Conservation (phyloP, 106 monocot species). For the Allium sativum region DNA sequence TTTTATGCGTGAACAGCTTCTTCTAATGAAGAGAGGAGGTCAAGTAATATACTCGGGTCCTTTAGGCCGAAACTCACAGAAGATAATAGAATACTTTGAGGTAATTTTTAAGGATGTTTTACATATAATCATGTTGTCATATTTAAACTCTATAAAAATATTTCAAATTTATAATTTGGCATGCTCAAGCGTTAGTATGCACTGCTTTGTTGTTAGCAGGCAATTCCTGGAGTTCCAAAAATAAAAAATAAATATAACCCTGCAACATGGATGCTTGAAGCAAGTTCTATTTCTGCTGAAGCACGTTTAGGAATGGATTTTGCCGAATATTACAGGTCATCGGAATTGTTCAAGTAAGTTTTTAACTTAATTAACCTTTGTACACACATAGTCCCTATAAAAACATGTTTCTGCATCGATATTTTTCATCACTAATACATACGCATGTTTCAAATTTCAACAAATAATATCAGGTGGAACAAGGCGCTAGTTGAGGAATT, state of each 20-base stretch:
- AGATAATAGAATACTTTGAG: constrained; percentile 77
- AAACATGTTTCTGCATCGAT: too few relatives aligned
- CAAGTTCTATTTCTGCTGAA: constrained; percentile 45
- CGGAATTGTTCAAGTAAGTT: constrained; percentile 35
- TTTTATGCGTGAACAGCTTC: constrained; percentile 24
- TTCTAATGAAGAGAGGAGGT: constrained; percentile 83
- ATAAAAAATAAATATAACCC: constrained; percentile 61
- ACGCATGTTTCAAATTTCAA: background rate
- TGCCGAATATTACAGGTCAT: constrained; percentile 40
- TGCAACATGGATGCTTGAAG: constrained; percentile 77
- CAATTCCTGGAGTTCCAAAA: constrained; percentile 64
- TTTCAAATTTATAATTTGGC: too few relatives aligned
- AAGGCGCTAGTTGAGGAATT: constrained; percentile 40
- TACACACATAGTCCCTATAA: too few relatives aligned
- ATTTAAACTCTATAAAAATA: background rate
- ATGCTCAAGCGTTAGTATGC: too few relatives aligned
- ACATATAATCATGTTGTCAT: background rate
- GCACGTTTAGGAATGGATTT: constrained; percentile 41
- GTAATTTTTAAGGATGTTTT: constrained; percentile 10
- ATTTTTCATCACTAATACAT: too few relatives aligned
- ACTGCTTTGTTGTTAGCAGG: constrained; percentile 21
- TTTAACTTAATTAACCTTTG: too few relatives aligned
- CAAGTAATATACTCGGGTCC: constrained; percentile 64
- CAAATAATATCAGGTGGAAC: constrained; percentile 29
- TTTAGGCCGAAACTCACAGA: constrained; percentile 53